These are phyloP conservation scores for Fusarium xylarioides DNA, from an alignment of 2,329 filamentous ascomycete species.

Conservation along the genomic window DNA sequence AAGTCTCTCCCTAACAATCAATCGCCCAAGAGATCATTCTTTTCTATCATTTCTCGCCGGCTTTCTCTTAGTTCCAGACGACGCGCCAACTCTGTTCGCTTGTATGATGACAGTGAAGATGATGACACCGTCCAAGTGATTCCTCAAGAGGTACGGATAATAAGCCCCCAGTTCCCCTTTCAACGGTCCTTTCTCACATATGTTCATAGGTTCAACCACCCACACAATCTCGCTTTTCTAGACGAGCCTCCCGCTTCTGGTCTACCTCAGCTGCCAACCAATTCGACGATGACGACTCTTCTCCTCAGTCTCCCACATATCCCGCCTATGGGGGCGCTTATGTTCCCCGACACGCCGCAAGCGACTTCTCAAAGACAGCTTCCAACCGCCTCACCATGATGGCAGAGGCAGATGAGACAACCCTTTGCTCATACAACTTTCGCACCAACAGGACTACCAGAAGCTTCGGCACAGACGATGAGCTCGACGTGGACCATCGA, in stretches of 20 bases:
- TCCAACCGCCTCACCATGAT: constrained; percentile 29
- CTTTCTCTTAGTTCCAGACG: constrained; percentile 19
- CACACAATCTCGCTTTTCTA: constrained; percentile 21
- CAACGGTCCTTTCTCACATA: not conserved
- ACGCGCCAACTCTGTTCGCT: constrained; percentile 13
- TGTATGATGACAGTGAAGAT: constrained; percentile 26
- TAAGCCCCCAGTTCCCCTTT: not conserved
- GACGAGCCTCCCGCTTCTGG: constrained; percentile 39
- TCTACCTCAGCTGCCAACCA: constrained; percentile 33
- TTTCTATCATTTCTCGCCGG: constrained; percentile 22
- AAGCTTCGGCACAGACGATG: constrained; percentile 10
- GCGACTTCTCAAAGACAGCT: constrained; percentile 43
- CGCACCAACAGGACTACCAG: not conserved
- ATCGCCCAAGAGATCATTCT: constrained; percentile 19
- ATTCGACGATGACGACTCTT: constrained; percentile 16
- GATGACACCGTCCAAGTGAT: constrained; percentile 1
- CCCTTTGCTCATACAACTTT: constrained; percentile 36
- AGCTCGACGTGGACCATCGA: constrained; percentile 25
- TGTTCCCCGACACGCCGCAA: constrained; percentile 45
- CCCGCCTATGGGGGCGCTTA: constrained; percentile 31
- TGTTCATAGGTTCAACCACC: constrained; percentile 1
- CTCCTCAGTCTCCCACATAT: constrained; percentile 7
- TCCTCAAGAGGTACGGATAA: constrained; percentile 10
- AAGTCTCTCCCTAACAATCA: constrained; percentile 20
- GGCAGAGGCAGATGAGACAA: constrained; percentile 32